Evolutionary conservation across 106 monocot species (phyloP), one percentile per base, ranked within the genome.

Genomic region (Acorus calamus): DNA sequence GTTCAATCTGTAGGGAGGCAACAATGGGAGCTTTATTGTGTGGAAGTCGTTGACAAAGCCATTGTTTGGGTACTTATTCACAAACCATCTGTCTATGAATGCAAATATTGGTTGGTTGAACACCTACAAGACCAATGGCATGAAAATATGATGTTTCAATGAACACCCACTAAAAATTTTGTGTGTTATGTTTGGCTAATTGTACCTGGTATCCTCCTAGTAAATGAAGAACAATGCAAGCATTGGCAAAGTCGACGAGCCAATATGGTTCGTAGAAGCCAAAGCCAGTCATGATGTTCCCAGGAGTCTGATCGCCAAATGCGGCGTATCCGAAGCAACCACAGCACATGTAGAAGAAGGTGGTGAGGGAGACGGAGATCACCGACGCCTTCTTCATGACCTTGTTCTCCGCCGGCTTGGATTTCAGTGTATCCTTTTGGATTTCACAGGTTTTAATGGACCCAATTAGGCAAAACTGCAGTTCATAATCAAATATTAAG

Each of bases 91-190:
- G 44, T 77, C 77, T 11, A 60, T 71, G 56, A 71, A 71, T 6
- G 77, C 66, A 51, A 71, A 77, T 14, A 72, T 42, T 49, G 77
- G 77, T 48, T 77, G 77, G 11, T 60, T 60, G 57, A 66, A 77
- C 67, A 77, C 11, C 77, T 77, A 9, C 51, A 51, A 51, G 7
- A 7, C 51, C 51, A 51, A 51, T 7, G 9, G 51, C 51, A 51
- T 51, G 51, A 51, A 51, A 9, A 9, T 9, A 0, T 51, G 5
- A 9, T 5, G 51, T 51, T 5, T 5, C 9, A 51, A 9, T 51
- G 9, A 51, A 9, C 5, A 51, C 9, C 7, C 9, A 51, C 5
- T 51, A 9, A 51, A 51, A 51, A 7, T 28, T 28, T 28, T 28
- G 1, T 28, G 28, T 28, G 28, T 28, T 28, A 28, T 28, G 28